Percentiles rank a stretch among this genome's conserved stretches.
These are phyloP conservation scores for Nigrospora oryzae DNA, from an alignment of 2,329 filamentous ascomycete genomes.

Conservation along the genomic window DNA sequence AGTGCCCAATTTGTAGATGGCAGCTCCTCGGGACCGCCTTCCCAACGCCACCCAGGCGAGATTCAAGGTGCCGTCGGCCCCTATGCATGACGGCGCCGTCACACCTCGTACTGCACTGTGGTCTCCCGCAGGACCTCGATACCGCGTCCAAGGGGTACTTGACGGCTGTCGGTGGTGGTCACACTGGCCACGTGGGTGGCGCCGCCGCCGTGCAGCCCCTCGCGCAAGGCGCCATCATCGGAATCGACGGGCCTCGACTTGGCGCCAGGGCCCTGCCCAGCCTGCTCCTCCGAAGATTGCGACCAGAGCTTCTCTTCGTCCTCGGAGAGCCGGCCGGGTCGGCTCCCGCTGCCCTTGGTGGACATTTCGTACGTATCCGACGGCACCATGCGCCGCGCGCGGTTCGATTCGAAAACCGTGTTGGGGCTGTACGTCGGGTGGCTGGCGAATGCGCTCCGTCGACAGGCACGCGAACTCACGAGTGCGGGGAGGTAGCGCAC, in stretches of 20 bases:
- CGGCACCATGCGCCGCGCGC: conserved; percentile 6
- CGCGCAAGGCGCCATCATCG: neutral
- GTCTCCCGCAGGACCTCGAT: neutral
- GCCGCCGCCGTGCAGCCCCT: neutral
- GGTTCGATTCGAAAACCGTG: conserved; percentile 5
- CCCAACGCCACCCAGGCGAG: too few species aligned
- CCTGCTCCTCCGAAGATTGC: neutral
- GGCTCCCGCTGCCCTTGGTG: conserved; percentile 3
- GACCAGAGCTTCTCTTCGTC: conserved; percentile 8
- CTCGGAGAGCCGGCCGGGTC: neutral
- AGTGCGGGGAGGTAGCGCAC: conserved; percentile 7
- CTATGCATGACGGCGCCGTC: neutral
- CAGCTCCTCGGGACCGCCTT: too few species aligned
- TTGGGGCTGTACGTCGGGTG: neutral
- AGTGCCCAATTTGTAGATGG: too few species aligned
- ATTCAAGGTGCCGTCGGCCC: too few species aligned
- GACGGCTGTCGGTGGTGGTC: neutral
- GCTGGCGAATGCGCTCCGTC: neutral
- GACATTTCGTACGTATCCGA: conserved; percentile 7
- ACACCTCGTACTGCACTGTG: neutral
- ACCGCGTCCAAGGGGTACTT: neutral
- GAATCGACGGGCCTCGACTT: neutral
- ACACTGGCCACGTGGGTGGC: neutral
- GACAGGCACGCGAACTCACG: neutral
- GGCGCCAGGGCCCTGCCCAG: neutral